Base-by-base conservation (phyloP, 257 asterid genomes). In the Voacanga thouarsii region DNA sequence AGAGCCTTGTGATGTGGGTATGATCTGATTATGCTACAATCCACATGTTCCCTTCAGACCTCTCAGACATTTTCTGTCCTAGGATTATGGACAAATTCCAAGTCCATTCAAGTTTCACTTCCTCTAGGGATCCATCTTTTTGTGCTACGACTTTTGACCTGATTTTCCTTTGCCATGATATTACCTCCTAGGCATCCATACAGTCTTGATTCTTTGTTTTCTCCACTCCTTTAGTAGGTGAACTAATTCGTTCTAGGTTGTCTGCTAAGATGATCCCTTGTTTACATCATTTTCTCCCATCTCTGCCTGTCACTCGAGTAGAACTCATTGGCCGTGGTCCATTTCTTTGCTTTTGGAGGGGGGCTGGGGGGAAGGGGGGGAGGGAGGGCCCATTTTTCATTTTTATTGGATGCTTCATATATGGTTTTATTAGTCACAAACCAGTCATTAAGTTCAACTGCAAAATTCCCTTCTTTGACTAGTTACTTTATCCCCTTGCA, bases 1-100 rank as follows among this genome's bases (percentile, higher is more conserved):
- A 93, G 81, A 96, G 98, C 91, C 96, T 96, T 49, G 99, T 88
- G 74, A 86, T 93, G 87, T 96, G 97, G 99, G 99, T 95, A 92
- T n/a, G 96, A 14, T 76, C 24, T 64, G 19, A 55, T 26, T 3
- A 60, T 11, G 39, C 67, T 60, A 60, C 67, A 6, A 24, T 60
- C 19, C 11, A 18, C 61, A 21, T 51, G 14, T 1, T 51, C 1
- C 56, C 3, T 51, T 12, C 56, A 5, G 6, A 51, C 14, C 5
- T 14, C 21, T 51, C 51, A 10, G 51, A 47, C 12, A 47, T 5
- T 47, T 47, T 6, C 51, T 47, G 14, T 47, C 51, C 50, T 67
- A 30, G n/a, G 51, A 44, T 44, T 1, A 44, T 8, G 9, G 47
- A 44, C 8, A 1, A 44, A 44, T 8, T 44, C 47, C 47, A 44